Conservation (phyloP, 495 filamentous ascomycete species). For the Cairneyella variabilis region DNA sequence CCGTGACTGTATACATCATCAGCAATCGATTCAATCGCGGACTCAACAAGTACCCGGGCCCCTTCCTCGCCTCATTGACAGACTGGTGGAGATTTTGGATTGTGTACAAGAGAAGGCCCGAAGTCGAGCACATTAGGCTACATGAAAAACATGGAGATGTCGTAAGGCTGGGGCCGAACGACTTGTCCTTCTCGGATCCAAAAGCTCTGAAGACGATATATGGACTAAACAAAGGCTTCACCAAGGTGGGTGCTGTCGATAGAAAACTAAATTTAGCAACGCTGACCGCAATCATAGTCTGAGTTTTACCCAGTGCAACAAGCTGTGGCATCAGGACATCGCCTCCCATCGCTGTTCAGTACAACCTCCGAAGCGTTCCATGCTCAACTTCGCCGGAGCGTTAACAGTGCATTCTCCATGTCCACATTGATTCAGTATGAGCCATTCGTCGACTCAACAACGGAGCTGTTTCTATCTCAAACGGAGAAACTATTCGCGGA, state of each 20-base stretch:
- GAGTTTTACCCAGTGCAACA: slow-evolving; percentile 69
- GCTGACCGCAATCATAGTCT: slow-evolving; percentile 55
- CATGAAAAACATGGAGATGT: slow-evolving; percentile 61
- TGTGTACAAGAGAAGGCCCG: slow-evolving; percentile 56
- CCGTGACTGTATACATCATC: slow-evolving; percentile 40
- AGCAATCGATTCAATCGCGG: slow-evolving; percentile 55
- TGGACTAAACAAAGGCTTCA: slow-evolving; percentile 77
- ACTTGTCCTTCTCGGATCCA: slow-evolving; percentile 50
- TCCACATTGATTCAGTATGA: slow-evolving; percentile 68
- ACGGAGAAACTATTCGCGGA: slow-evolving; percentile 57
- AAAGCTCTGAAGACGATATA: slow-evolving; percentile 68
- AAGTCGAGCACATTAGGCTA: slow-evolving; percentile 60
- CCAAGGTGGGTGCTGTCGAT: slow-evolving; percentile 59
- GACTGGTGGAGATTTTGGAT: slow-evolving; percentile 68
- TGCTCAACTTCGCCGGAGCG: slow-evolving; percentile 61
- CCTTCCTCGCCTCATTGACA: slow-evolving; percentile 62
- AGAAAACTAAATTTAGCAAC: too few species aligned
- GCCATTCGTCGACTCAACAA: slow-evolving; percentile 66
- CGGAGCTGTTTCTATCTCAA: slow-evolving; percentile 58
- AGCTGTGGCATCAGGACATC: slow-evolving; percentile 58
- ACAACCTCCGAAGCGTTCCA: slow-evolving; percentile 73
- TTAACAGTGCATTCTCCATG: slow-evolving; percentile 73
- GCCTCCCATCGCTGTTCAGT: slow-evolving; percentile 71
- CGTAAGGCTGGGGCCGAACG: slow-evolving; percentile 54
- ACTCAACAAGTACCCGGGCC: slow-evolving; percentile 63